Percentiles rank a stretch among this genome's conserved stretches.
Conservation (phyloP, 2,329 filamentous ascomycete genomes). For the Ceratocystis smalleyi region DNA sequence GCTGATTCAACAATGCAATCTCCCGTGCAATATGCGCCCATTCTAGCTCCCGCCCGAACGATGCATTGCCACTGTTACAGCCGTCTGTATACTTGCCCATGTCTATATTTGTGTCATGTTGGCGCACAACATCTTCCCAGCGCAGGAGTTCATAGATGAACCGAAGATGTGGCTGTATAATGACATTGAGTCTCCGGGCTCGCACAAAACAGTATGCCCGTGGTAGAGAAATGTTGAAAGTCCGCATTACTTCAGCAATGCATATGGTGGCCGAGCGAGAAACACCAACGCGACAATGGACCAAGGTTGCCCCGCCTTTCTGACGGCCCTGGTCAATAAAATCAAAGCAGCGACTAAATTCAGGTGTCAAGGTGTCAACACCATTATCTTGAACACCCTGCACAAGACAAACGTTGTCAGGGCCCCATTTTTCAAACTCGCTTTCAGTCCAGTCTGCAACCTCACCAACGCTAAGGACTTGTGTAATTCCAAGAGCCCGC, state of each 20-base stretch:
- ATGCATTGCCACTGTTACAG: constrained; percentile 18
- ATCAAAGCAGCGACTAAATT: constrained; percentile 71
- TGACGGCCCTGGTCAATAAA: constrained; percentile 77
- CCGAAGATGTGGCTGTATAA: constrained; percentile 89
- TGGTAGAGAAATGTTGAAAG: constrained; percentile 66
- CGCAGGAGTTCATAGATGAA: constrained; percentile 93
- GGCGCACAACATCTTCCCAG: constrained; percentile 60
- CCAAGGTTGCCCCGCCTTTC: constrained; percentile 70
- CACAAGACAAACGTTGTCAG: constrained; percentile 64
- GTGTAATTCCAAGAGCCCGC: constrained; percentile 61
- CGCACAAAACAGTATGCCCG: constrained; percentile 93
- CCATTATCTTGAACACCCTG: constrained; percentile 91
- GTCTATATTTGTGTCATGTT: background rate
- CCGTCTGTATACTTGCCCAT: background rate
- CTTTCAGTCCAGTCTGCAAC: constrained; percentile 64
- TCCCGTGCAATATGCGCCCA: constrained; percentile 81
- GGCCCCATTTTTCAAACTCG: constrained; percentile 55
- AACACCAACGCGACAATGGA: constrained; percentile 92
- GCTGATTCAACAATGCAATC: constrained; percentile 89
- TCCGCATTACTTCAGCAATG: constrained; percentile 95
- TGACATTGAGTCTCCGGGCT: constrained; percentile 83
- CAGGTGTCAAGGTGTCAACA: constrained; percentile 74
- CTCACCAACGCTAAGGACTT: constrained; percentile 86
- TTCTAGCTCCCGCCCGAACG: constrained; percentile 54
- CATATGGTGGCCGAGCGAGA: constrained; percentile 93